Base-by-base conservation (phyloP, 2,329 filamentous ascomycete genomes). In the Leptosphaerulina australis region DNA sequence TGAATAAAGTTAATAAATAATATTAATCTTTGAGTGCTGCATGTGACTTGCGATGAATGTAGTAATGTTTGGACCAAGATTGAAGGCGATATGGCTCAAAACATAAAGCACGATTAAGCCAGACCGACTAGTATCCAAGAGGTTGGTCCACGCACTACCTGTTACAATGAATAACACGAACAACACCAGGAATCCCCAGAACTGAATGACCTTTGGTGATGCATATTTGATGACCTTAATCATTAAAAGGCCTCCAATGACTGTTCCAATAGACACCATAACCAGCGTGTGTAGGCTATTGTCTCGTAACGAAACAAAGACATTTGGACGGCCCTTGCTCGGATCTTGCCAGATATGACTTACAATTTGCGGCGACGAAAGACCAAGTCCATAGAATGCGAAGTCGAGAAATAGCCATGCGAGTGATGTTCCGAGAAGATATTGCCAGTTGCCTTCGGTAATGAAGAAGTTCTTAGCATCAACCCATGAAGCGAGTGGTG, bases 381-480 rank as follows among this genome's bases (percentile, higher is more conserved):
- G 50, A 1, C 69, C 68, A 2, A 74, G 56, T 4, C 68, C 68
- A 33, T 72, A 73, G 41, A 67, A 73, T 10, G 69, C 69, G 30
- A 72, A 70, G 38, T 74, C 71, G 1, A 74, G 52, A 40, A 71
- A 67, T 3, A 70, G 53, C 70, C 69, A 73, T 14, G 64, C 59
- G 6, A 71, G 44, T 1, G 69, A 72, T 2, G 69, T 72, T n/a
- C 71, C 71, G 10, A 69, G 53, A 0, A 74, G 61, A 36, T 71
- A 70, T 41, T 66, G 63, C 67, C 70, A 73, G 52, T 73, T 74
- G 7, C 68, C 67, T 40, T 74, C 63, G 1, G 30, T 39, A 30
- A 72, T 62, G 46, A 74, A 71, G 50, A 67, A 73, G 6, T 63
- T 39, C 44, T 66, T 68, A 26, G 69, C 62, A 30, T 73, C 69